phyloP scores from a whole-genome alignment of 1,139 yeast species.

The Meyerozyma sp. region DNA sequence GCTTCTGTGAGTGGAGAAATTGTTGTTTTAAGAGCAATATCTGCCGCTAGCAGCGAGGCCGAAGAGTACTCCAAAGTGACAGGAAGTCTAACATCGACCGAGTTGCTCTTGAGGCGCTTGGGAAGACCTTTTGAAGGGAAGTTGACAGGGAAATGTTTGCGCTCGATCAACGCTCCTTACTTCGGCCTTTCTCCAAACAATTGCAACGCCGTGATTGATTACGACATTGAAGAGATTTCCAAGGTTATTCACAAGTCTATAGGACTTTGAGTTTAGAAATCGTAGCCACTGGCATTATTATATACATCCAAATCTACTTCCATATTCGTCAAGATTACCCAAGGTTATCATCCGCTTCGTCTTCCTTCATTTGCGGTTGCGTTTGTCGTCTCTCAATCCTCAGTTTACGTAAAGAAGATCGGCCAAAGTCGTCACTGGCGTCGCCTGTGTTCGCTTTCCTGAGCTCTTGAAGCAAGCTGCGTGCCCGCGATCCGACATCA shows the following conservation, averaged over 20 bases:
- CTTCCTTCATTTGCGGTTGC: background rate
- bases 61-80: conserved; percentile 4
- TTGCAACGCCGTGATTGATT: conserved; percentile 25
- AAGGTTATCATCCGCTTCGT: background rate
- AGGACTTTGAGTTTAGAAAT: background rate
- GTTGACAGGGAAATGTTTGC: conserved; percentile 38
- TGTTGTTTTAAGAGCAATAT: conserved; percentile 17
- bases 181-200: conserved; percentile 27
- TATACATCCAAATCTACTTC: too few species aligned
- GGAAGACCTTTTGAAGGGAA: conserved; percentile 33
- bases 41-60: conserved; percentile 9
- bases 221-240: conserved; percentile 30
- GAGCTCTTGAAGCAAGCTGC: conserved; percentile 53
- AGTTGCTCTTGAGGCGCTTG: conserved; percentile 16
- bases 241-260: conserved; percentile 7
- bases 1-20: conserved; percentile 51
- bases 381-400: background rate
- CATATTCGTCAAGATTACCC: too few species aligned
- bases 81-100: conserved; percentile 5
- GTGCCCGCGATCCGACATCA: conserved; percentile 56
- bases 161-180: conserved; percentile 31
- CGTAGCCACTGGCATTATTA: too few species aligned
- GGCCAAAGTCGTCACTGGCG: conserved; percentile 7
- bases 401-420: background rate
- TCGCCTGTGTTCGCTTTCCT: conserved; percentile 32